phyloP scores from a whole-genome alignment of 2,329 filamentous ascomycete species.

The Colletotrichum lini region DNA sequence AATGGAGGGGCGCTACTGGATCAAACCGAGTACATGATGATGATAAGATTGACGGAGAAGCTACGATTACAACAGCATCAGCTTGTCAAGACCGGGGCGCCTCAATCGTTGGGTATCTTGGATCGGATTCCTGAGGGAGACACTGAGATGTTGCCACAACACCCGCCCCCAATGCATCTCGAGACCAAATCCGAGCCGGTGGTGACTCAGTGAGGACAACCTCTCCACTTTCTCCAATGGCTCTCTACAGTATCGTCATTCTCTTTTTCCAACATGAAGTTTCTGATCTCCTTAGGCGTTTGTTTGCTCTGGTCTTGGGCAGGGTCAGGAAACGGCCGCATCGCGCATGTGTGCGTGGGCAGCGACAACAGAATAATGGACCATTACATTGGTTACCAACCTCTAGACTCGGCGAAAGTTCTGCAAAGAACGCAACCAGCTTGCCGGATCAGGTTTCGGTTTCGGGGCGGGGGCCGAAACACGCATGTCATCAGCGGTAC shows the following conservation, averaged over 20 bases:
- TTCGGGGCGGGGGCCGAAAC: constrained; percentile 3
- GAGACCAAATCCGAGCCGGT: constrained; percentile 53
- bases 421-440: constrained; percentile 36
- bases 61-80: constrained; percentile 76
- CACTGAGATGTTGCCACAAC: constrained; percentile 58
- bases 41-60: constrained; percentile 89
- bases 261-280: not conserved
- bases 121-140: constrained; percentile 72
- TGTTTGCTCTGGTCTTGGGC: constrained; percentile 24
- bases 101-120: constrained; percentile 61
- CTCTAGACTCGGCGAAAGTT: constrained; percentile 39
- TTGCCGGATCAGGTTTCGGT: constrained; percentile 35
- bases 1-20: constrained; percentile 77
- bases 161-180: constrained; percentile 33
- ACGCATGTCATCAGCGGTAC: constrained; percentile 22
- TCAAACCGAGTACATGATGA: constrained; percentile 81
- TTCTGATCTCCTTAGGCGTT: constrained; percentile 20
- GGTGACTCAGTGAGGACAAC: constrained; percentile 49
- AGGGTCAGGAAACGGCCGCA: constrained; percentile 10
- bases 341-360: constrained; percentile 9
- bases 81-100: constrained; percentile 47
- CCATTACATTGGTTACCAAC: constrained; percentile 31
- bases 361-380: constrained; percentile 29
- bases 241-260: constrained; percentile 5
- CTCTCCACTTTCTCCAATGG: not conserved